A percentile compares a stretch with the other conserved stretches of the same genome.
Evolutionary conservation across 768 basidiomycete species (phyloP).

Genomic region (Tubosaeta sp.): DNA sequence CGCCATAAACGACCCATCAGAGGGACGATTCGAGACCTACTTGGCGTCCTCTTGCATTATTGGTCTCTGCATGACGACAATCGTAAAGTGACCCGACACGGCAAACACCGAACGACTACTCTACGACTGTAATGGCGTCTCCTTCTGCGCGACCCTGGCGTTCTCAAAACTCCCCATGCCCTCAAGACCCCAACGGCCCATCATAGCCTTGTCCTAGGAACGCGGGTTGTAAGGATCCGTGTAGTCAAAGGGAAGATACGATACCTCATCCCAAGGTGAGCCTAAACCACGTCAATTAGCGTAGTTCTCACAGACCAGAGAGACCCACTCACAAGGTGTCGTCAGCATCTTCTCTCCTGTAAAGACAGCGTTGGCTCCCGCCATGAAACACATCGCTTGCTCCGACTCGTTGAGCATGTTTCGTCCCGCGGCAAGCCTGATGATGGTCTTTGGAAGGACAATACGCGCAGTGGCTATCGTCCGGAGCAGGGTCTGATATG

Average conservation of each 20-base stretch:
- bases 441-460: slow-evolving; percentile 87
- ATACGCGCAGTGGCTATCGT: slow-evolving; percentile 95
- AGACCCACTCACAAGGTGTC: slow-evolving; percentile 72
- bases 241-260: slow-evolving; percentile 6
- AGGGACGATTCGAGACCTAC: slow-evolving; percentile 12
- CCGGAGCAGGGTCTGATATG: slow-evolving; percentile 79
- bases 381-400: slow-evolving; percentile 98
- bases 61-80: slow-evolving; percentile 21
- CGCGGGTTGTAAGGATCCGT: neutral
- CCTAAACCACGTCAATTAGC: slow-evolving; percentile 38
- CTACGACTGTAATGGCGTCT: slow-evolving; percentile 23
- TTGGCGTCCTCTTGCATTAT: slow-evolving; percentile 31
- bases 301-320: neutral
- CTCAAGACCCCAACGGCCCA: slow-evolving; percentile 85
- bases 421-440: slow-evolving; percentile 90
- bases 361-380: slow-evolving; percentile 96
- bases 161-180: slow-evolving; percentile 93
- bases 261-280: slow-evolving; percentile 90
- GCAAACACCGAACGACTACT: slow-evolving; percentile 18
- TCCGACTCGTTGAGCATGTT: slow-evolving; percentile 86
- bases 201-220: slow-evolving; percentile 84
- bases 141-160: slow-evolving; percentile 51
- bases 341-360: slow-evolving; percentile 99
- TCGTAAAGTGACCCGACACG: slow-evolving; percentile 6
- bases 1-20: slow-evolving; percentile 6